These are phyloP conservation scores for Neostapfia colusana DNA, from an alignment of 176 grass and related monocot genomes.

Conservation along the genomic window DNA sequence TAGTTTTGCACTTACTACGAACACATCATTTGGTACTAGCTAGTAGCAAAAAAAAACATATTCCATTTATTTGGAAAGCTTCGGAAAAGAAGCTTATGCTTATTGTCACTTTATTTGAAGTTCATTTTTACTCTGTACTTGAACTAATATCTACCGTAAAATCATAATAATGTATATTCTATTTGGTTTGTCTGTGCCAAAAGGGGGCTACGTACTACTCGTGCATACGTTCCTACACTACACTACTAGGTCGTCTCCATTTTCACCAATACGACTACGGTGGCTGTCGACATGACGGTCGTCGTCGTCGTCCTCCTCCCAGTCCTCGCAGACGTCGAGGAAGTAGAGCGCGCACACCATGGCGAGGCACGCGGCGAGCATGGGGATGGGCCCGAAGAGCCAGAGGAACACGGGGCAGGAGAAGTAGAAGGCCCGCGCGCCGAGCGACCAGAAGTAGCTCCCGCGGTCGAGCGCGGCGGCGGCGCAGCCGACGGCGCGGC, in stretches of 20 bases:
- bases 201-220: no score
- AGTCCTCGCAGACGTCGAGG: conserved; percentile 49
- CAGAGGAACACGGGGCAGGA: conserved; percentile 75
- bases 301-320: background rate
- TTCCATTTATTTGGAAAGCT: no score
- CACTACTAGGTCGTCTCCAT: conserved; percentile 31
- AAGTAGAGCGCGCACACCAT: conserved; percentile 51
- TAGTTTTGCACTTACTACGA: no score
- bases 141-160: no score
- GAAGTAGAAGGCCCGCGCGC: conserved; percentile 59
- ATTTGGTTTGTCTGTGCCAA: no score
- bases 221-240: background rate
- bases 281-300: no score
- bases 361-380: conserved; percentile 40
- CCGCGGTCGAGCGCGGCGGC: conserved; percentile 47
- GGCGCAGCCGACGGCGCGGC: conserved; percentile 44
- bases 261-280: background rate
- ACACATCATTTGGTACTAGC: no score
- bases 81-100: no score
- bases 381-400: conserved; percentile 63
- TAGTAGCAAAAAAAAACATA: no score
- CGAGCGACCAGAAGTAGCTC: conserved; percentile 72
- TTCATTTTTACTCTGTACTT: no score
- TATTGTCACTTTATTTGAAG: no score
- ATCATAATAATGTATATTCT: no score